Evolutionary conservation across 2,329 filamentous ascomycete species (phyloP).

Genomic region (Cladophialophora chaetospira): DNA sequence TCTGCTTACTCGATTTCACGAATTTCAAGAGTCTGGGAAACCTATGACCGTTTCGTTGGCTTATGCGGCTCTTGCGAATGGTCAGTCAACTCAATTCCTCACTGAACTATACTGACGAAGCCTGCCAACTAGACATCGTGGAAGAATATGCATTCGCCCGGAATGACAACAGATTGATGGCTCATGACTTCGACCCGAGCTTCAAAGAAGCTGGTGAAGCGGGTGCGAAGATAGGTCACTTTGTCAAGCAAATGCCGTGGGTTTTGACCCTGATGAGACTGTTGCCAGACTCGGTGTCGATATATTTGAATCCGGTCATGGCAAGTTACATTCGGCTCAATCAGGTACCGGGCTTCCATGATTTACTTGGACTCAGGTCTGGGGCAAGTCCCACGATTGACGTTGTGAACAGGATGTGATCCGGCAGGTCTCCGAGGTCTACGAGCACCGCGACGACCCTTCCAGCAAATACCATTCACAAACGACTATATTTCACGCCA

Average conservation of each 20-base stretch:
- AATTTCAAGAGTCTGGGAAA: constrained; percentile 4
- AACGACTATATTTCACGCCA: constrained; percentile 26
- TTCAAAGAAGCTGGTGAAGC: constrained; percentile 3
- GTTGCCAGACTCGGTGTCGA: constrained; percentile 6
- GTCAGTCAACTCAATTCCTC: background rate
- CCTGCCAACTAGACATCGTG: constrained; percentile 16
- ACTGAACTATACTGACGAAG: constrained; percentile 1
- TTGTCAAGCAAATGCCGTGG: constrained; percentile 4
- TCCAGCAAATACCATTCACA: constrained; percentile 3
- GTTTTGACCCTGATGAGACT: constrained; percentile 9
- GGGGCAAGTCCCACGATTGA: background rate
- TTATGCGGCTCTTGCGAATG: constrained; percentile 20
- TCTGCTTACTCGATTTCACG: constrained; percentile 12
- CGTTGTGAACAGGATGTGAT: background rate
- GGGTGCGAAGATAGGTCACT: background rate
- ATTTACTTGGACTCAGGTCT: background rate
- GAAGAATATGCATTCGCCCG: constrained; percentile 17
- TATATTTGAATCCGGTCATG: constrained; percentile 13
- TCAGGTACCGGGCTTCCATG: background rate
- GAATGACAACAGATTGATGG: constrained; percentile 16
- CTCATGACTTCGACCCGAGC: constrained; percentile 17
- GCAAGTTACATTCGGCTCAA: constrained; percentile 13
- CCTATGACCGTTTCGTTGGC: constrained; percentile 9
- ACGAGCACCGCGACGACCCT: background rate
- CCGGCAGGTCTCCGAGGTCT: constrained; percentile 4